Base-by-base conservation (phyloP, 2,329 filamentous ascomycete species). In the Pseudodiploospora longispora region DNA sequence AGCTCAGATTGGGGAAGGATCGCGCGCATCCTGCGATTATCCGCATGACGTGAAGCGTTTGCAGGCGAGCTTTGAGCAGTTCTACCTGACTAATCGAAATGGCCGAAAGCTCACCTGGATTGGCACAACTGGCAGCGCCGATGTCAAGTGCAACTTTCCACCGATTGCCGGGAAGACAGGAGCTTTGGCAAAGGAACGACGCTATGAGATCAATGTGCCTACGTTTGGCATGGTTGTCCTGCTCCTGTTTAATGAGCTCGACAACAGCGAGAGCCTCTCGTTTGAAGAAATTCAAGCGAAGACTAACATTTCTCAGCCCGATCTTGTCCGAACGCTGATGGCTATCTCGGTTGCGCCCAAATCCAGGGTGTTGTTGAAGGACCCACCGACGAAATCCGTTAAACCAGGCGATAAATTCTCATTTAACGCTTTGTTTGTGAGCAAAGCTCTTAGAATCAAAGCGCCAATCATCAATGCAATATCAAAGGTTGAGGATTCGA, bases 141-240 rank as follows among this genome's bases (percentile, higher is more conserved):
- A 97, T 59, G 75, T 98, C 54, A 83, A 84, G 46, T 93, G 87
- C 49, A 70, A 80, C 34, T 83, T 98, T 65, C 82, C 84, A 31
- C 76, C 80, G 57, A 71, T 86, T 1, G 75, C 80, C 34, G 83
- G 85, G 31, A 89, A 89, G 56, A 77, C 82, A 3, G 72, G 76
- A 0, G 63, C 69, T 0, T 60, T 83, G 27, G 72, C 75, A 46
- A 79, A 75, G 46, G 82, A 85, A 51, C 75, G 85, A 31, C 82
- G 83, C 32, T 91, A 97, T 58, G 93, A 98, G 56, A 71, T 98
- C 44, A 95, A 89, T 49, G 89, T 95, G 19, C 85, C 89, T 2
- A 97, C 93, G 0, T 93, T 93, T 60, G 88, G 83, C 55, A 95
- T 97, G 87, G 70, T 96, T 19, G 82, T 97, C 27, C 66, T 98